Evolutionary conservation across 1,139 yeast genomes (phyloP).

Genomic region (Maudiozyma humilis): DNA sequence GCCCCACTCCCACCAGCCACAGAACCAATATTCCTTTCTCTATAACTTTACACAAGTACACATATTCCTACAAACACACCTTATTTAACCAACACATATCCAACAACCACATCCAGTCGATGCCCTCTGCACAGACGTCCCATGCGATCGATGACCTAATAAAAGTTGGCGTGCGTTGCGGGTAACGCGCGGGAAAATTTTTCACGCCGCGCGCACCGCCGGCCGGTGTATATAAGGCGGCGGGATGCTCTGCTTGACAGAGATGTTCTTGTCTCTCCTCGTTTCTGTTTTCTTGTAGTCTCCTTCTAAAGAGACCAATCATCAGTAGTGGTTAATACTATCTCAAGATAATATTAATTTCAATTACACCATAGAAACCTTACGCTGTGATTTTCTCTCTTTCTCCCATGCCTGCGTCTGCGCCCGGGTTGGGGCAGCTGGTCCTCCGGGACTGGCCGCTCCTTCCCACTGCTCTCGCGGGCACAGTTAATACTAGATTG

Average conservation of each 20-base stretch:
- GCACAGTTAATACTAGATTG: conserved; percentile 32
- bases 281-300: conserved; percentile 4
- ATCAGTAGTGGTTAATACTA: conserved; percentile 37
- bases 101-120: no score
- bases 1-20: background rate
- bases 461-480: conserved; percentile 4
- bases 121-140: no score
- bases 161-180: background rate
- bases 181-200: conserved; percentile 1
- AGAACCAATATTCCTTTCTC: no score
- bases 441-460: conserved; percentile 6
- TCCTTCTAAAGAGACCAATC: conserved; percentile 25
- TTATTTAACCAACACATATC: background rate
- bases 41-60: background rate
- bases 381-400: conserved; percentile 30
- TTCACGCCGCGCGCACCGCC: background rate
- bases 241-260: background rate
- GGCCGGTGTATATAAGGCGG: conserved; percentile 4
- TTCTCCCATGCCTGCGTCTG: conserved; percentile 13
- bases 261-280: background rate
- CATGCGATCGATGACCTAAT: background rate
- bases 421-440: background rate
- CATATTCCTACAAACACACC: background rate
- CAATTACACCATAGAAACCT: conserved; percentile 45
- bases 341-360: conserved; percentile 36